These are phyloP conservation scores for Combretum micranthum DNA, from an alignment of 345 rosid genomes.

Conservation along the genomic window DNA sequence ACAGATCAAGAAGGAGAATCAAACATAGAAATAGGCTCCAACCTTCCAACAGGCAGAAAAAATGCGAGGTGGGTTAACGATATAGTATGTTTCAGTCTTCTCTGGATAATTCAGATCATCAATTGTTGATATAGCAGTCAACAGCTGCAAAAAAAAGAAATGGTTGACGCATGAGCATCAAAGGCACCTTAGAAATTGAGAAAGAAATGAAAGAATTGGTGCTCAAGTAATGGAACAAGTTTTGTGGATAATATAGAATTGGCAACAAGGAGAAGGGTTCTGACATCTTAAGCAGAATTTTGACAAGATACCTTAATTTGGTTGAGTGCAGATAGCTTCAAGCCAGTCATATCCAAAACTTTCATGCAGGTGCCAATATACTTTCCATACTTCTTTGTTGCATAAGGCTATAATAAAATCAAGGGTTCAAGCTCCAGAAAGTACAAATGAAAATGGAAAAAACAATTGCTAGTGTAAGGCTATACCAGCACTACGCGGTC, in stretches of 20 bases:
- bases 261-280: background rate
- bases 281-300: no score
- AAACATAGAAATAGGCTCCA: constrained; percentile 11
- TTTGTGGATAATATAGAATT: background rate
- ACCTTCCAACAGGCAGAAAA: constrained; percentile 97
- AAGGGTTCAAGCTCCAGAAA: constrained; percentile 5
- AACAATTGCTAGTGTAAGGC: background rate
- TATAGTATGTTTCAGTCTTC: constrained; percentile 80
- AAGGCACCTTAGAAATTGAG: background rate
- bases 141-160: constrained; percentile 42
- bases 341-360: constrained; percentile 95
- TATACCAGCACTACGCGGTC: constrained; percentile 82
- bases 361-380: constrained; percentile 72
- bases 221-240: no score
- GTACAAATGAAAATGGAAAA: background rate
- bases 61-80: constrained; percentile 83
- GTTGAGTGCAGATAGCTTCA: constrained; percentile 80
- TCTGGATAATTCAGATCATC: constrained; percentile 97
- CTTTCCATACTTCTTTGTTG: constrained; percentile 56
- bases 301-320: constrained; percentile 59
- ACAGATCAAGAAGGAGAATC: background rate
- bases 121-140: constrained; percentile 69
- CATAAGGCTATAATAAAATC: constrained; percentile 52
- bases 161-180: constrained; percentile 1
- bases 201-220: no score